Evolutionary conservation across 768 basidiomycete genomes (phyloP).

Genomic region (Pilatotrama ljubarskyi): DNA sequence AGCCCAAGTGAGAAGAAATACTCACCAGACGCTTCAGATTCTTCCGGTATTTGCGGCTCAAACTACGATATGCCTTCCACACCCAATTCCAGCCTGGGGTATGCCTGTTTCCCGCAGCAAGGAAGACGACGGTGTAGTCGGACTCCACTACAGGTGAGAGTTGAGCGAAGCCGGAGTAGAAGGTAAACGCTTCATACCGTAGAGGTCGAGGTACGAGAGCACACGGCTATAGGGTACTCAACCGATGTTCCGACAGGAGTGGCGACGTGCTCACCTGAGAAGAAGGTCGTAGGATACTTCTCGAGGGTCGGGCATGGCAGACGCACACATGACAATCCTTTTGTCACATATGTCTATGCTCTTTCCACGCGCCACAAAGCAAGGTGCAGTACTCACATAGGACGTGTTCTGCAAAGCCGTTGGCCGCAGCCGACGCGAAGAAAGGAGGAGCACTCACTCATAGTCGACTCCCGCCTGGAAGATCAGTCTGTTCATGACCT

Average conservation of each 20-base stretch:
- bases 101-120: slow-evolving; percentile 75
- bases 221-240: slow-evolving; percentile 53
- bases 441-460: slow-evolving; percentile 55
- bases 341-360: not conserved
- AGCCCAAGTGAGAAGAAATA: slow-evolving; percentile 1
- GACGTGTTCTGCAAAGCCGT: slow-evolving; percentile 61
- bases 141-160: slow-evolving; percentile 61
- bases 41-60: slow-evolving; percentile 83
- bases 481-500: slow-evolving; percentile 70
- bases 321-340: slow-evolving; percentile 84
- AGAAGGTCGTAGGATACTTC: slow-evolving; percentile 77
- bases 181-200: slow-evolving; percentile 50
- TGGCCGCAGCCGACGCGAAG: slow-evolving; percentile 3
- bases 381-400: slow-evolving; percentile 63
- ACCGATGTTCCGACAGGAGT: slow-evolving; percentile 11
- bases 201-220: slow-evolving; percentile 76
- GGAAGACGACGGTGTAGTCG: slow-evolving; percentile 86
- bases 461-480: slow-evolving; percentile 90
- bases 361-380: not conserved
- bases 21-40: slow-evolving; percentile 81
- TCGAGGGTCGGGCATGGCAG: slow-evolving; percentile 78
- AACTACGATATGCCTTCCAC: slow-evolving; percentile 84
- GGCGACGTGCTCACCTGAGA: slow-evolving; percentile 53
- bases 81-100: slow-evolving; percentile 88
- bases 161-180: not conserved